Base-by-base conservation (phyloP, 495 filamentous ascomycete species). In the Aspergillus saccharolyticus region DNA sequence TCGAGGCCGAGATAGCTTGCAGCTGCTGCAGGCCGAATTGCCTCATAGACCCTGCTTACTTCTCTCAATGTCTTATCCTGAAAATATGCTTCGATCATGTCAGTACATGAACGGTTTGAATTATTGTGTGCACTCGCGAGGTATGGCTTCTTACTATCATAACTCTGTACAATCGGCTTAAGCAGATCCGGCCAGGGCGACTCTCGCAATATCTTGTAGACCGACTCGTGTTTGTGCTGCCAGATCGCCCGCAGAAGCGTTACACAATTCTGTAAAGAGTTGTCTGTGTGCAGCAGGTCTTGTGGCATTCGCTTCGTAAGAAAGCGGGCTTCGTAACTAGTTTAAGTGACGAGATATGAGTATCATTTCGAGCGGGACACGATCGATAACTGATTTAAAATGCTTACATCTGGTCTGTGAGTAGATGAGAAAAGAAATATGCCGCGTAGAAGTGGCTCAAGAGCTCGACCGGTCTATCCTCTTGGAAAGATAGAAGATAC, bases 301-400 rank as follows among this genome's bases (percentile, higher is more conserved):
- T 66, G 59, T 0, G 80, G 79, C 51, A 82, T 74, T 48, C 80
- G 74, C 57, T 80, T 66, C 5, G 75, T 76, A 52, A 81, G 67
- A 24, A 77, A 74, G 15, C 80, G 78, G 53, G 80, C 79, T 75
- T 82, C 80, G 33, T 72, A 67, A 53, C 80, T 83, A 53, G 59
- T 28, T n/a, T 18, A 24, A 33, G 9, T 5, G 42, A 18, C 20
- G n/a, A 28, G 18, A 52, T 33, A 53, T 44, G 17, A 63, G 53
- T n/a, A 65, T 51, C 33, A 47, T 51, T 25, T 14, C 17, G 16
- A n/a, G 14, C 19, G 22, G n/a, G 44, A 18, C 14, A 42, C 1
- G 46, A 20, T 1, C 17, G 28, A 47, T 17, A 4, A 50, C 18
- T 9, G 28, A 14, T 17, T 3, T 30, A 30, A 17, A 15, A 24